Evolutionary conservation across 2,329 filamentous ascomycete genomes (phyloP), one percentile per base, ranked within the genome.

Genomic region (Aureobasidium musti): DNA sequence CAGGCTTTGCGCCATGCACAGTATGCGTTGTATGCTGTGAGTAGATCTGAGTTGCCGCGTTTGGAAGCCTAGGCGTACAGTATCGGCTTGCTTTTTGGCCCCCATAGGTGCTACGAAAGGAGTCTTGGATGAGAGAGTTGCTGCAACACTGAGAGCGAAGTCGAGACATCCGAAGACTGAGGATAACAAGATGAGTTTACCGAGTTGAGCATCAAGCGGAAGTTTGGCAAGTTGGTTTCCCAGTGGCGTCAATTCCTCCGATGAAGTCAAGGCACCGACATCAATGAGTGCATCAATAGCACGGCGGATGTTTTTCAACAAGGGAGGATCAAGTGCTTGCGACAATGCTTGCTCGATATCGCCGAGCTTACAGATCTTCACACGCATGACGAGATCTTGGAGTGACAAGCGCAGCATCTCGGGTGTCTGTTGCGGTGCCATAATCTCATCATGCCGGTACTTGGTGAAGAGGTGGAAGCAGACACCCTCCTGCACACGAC

Each of bases 391-490:
- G 13, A 99, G 82, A 74, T 99, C 95, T 77, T 99, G 95, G 13
- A 99, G 82, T 0, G 95, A 97, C 4, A 99, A 82, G 0, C 95
- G 89, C 47, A 99, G 86, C 87, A 99, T 96, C 77, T 99, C 95
- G 0, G 95, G 96, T 0, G 92, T 97, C 79, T 98, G 95, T 74
- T 97, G 92, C 69, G 96, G 92, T 60, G 88, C 88, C 85, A 98
- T 92, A 67, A 86, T 74, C 67, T 87, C 86, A 74, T 98, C 93
- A 74, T 97, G 92, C 8, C 94, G 87, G 73, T 92, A 86, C 72
- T 89, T 95, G 1, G 95, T 97, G 75, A 98, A 97, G 68, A 99
- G 82, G 74, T 99, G 95, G 78, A 97, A 98, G 78, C 95, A 98
- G 0, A 98, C 82, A 8, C 95, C 95, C 72, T 96, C 88, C 76